Base-by-base conservation (phyloP, 2,329 filamentous ascomycete species). In the Phialophora tarda region DNA sequence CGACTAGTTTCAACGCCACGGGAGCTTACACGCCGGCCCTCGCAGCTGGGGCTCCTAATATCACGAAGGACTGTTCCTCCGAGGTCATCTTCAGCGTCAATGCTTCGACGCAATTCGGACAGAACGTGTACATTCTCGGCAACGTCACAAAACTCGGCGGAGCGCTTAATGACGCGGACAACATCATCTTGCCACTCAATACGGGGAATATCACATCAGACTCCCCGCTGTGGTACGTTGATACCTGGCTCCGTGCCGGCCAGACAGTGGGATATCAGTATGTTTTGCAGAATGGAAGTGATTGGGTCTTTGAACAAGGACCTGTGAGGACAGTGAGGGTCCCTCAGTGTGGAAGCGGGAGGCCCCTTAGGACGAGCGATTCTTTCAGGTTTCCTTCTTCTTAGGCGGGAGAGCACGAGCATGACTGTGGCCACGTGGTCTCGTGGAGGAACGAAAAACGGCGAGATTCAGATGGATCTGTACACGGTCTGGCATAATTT, bases 181-280 rank as follows among this genome's bases (percentile, higher is more conserved):
- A 28, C 2, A 53, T 69, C 23, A 66, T 67, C 48, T 41, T 68
- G 17, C 68, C 62, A 2, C 38, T 67, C 10, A 62, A 63, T 30
- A 55, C 67, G n/a, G 65, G 61, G 17, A 71, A 71, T 50, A 61
- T 62, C 41, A 69, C 70, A 2, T 44, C 34, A 4, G 28, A 34
- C 1, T 28, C 51, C 3, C 69, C 70, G 2, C n/a, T 65, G 41
- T 92, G 90, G 90, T 82, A 78, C 54, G 82, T 77, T 0, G 84
- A 83, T 0, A 74, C 91, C 30, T 79, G 78, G 1, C 76, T 92
- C 17, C 77, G 81, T 0, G 81, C 86, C 0, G 89, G 88, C 2
- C 80, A 81, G 56, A 78, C 76, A 2, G 79, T 92, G 51, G 73
- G 87, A 78, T 92, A 91, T 76, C 91, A 92, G 79, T 92, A 86